Base-by-base conservation (phyloP, 768 basidiomycete species). In the Agaricus blazei region DNA sequence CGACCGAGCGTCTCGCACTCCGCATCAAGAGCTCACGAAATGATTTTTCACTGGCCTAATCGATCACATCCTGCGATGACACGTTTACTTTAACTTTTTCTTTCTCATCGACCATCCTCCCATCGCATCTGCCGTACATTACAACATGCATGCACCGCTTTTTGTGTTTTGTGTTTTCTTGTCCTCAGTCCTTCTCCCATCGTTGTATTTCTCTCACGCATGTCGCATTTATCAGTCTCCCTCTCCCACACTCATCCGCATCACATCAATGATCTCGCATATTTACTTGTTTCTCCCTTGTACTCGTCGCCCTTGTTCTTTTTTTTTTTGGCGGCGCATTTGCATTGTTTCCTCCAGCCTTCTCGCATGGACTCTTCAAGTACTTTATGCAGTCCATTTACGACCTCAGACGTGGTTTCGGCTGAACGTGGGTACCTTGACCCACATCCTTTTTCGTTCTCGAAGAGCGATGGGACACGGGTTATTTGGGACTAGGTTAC, bases 81-180 rank as follows among this genome's bases (percentile, higher is more conserved):
- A 26, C 34, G 37, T 48, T 15, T 19, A 47, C 46, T 29, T 26
- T 48, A 12, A 12, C 19, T 5, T 23, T 29, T 48, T 37, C 42
- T 48, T 49, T 55, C 54, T 55, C 54, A 55, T 48, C 54, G 41
- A 48, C 54, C 40, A 34, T 34, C 28, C 41, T 28, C 28, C 41
- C 27, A 24, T 31, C 40, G 44, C 51, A 52, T 42, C 36, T 44
- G 31, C 52, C 31, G 34, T 34, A 34, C 34, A 11, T 34, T 34
- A 34, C 52, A 52, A 40, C 37, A 29, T 52, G 43, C 45, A 52
- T 44, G 44, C 26, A 4, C 19, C 11, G 31, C n/a, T 47, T 47
- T 47, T 7, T 47, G 29, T 19, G 31, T 34, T 11, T 34, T 34
- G 34, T 34, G 8, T 34, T 34, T 34, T 34, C 34, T 34, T 34